Conservation (phyloP, 2,329 filamentous ascomycete species). For the Ophiosphaerella herpotricha region DNA sequence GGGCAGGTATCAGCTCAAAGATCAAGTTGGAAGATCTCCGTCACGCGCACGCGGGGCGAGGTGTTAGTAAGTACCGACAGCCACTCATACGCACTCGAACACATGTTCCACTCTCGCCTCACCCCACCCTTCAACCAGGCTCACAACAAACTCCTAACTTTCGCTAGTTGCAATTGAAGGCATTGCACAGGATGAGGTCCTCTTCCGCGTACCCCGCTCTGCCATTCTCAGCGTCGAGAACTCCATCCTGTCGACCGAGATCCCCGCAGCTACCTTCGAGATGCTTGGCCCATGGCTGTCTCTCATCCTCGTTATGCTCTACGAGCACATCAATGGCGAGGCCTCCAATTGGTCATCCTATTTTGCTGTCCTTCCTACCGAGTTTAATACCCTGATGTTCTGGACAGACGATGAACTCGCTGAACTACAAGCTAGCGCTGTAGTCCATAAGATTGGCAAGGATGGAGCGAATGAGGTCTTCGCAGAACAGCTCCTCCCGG, state of each 20-base stretch:
- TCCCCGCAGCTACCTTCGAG: constrained; percentile 47
- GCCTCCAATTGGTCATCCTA: constrained; percentile 77
- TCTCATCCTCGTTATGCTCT: constrained; percentile 78
- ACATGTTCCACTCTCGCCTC: neutral
- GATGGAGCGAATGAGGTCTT: constrained; percentile 73
- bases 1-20: constrained; percentile 62
- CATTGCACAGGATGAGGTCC: constrained; percentile 73
- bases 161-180: constrained; percentile 68
- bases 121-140: neutral
- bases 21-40: constrained; percentile 64
- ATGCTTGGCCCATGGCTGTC: constrained; percentile 56
- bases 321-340: constrained; percentile 67
- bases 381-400: constrained; percentile 88
- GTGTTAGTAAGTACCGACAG: constrained; percentile 59
- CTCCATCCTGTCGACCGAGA: constrained; percentile 65
- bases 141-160: constrained; percentile 14
- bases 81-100: neutral
- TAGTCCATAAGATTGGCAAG: constrained; percentile 77
- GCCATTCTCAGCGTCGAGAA: constrained; percentile 74
- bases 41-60: constrained; percentile 61
- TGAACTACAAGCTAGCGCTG: constrained; percentile 75
- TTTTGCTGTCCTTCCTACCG: constrained; percentile 70
- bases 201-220: constrained; percentile 78
- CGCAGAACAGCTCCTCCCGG: constrained; percentile 58
- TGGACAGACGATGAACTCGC: constrained; percentile 74